A percentile compares a stretch with the other conserved stretches of the same genome.
These are phyloP conservation scores for Miscanthus lutarioriparius DNA, from an alignment of 176 grass and related monocot species.

Conservation along the genomic window DNA sequence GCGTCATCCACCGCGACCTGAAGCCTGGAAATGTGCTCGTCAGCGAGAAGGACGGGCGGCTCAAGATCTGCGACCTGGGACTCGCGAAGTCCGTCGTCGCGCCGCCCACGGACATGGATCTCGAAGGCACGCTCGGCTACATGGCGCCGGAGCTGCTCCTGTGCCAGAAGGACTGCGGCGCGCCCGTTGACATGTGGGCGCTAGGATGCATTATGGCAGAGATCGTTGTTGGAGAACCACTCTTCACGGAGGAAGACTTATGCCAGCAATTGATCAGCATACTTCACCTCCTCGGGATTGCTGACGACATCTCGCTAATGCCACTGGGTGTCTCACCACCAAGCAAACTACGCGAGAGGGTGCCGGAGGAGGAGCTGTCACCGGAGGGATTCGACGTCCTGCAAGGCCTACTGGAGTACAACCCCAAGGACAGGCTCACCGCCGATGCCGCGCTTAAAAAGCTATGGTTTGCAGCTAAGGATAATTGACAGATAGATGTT, in stretches of 20 bases:
- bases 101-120: not conserved
- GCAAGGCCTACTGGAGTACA: not conserved
- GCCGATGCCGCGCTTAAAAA: not conserved
- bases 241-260: not conserved
- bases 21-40: not conserved
- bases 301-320: not conserved
- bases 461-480: not conserved
- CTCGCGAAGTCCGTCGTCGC: not conserved
- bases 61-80: not conserved
- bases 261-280: not conserved
- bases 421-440: not conserved
- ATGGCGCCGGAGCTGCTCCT: not conserved
- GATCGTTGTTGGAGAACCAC: not conserved
- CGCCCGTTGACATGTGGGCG: not conserved
- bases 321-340: not conserved
- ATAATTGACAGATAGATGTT: too few relatives aligned
- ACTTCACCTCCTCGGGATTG: not conserved
- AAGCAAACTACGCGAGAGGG: not conserved
- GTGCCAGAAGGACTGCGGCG: too few relatives aligned
- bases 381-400: not conserved
- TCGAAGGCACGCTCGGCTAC: not conserved
- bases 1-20: not conserved
- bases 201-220: not conserved
- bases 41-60: not conserved
- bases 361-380: not conserved